Base-by-base conservation (phyloP, 2,329 filamentous ascomycete species). In the Drechslerella dactyloides region DNA sequence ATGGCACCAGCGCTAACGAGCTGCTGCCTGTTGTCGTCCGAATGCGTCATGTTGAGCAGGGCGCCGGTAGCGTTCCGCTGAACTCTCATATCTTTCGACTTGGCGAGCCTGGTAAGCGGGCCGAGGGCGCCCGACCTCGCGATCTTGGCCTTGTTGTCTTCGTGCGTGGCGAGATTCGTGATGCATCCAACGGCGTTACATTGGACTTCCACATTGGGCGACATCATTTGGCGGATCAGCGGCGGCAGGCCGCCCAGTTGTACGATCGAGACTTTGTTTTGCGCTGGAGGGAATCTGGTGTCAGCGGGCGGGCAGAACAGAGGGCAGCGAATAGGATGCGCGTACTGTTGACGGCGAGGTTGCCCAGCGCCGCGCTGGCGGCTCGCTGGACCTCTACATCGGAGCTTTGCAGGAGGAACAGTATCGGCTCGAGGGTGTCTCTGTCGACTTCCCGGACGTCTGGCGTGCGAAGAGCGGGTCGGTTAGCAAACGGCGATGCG, bases 161-260 rank as follows among this genome's bases (percentile, higher is more conserved):
- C 94, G 78, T 99, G 94, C 1, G 94, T 99, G 61, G 94, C 94
- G 64, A 99, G 82, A 79, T 99, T 99, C 51, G 94, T 99, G 80
- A 99, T 99, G 82, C 94, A 99, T 57, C 94, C 94, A 73, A 99
- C 94, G 48, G 94, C 94, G 80, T 99, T 99, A 84, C 94, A 99
- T 81, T 99, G 94, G 24, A 99, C 94, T 80, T 99, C 94, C 76
- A 99, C 94, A 77, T 99, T 99, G 52, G 89, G 86, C 64, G 93
- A 97, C 82, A 96, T 91, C 94, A 99, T 99, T 81, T 99, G 94
- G 75, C 91, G 89, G 81, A 97, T 99, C 70, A 99, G 85, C 59
- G 94, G 93, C 59, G 88, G 88, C 72, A 99, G 85, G 24, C 94
- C 94, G 68, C 93, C 93, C 15, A 99, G 87, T 75, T 91, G 87